Percentiles rank a stretch among this genome's conserved stretches.
Evolutionary conservation across 768 basidiomycete species (phyloP).

Genomic region (Boletus huronensis): DNA sequence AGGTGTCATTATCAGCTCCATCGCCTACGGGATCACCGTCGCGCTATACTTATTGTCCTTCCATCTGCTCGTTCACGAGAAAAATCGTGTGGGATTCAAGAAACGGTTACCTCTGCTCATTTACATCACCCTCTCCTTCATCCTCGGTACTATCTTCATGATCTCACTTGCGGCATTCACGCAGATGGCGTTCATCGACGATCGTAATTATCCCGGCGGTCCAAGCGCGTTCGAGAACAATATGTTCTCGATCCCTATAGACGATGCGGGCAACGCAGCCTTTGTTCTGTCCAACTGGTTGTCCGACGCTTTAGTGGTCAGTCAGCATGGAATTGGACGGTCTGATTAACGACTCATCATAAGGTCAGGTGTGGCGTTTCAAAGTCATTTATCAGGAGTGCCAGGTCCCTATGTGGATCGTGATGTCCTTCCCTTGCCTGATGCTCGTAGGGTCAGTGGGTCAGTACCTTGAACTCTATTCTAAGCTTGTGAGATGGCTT

Average conservation of each 20-base stretch:
- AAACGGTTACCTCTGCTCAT: constrained; percentile 2
- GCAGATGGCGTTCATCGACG: constrained; percentile 30
- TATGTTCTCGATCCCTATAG: constrained; percentile 22
- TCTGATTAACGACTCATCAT: not conserved
- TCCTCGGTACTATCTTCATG: constrained; percentile 19
- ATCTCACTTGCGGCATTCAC: constrained; percentile 17
- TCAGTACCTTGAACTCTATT: not conserved
- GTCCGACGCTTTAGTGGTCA: constrained; percentile 20
- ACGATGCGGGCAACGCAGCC: constrained; percentile 6
- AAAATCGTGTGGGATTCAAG: constrained; percentile 2
- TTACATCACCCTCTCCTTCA: constrained; percentile 3
- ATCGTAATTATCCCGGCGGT: constrained; percentile 32
- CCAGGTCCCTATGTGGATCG: constrained; percentile 5
- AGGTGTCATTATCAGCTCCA: constrained; percentile 7
- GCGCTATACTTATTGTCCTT: constrained; percentile 8
- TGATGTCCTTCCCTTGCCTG: constrained; percentile 10
- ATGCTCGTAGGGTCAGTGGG: constrained; percentile 8
- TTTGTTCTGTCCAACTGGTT: constrained; percentile 14
- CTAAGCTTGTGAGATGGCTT: not conserved
- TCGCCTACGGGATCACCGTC: constrained; percentile 8
- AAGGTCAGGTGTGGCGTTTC: constrained; percentile 14
- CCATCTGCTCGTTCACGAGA: constrained; percentile 3
- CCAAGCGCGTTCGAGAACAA: constrained; percentile 24
- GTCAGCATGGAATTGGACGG: not conserved
- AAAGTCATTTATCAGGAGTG: constrained; percentile 15